Evolutionary conservation across 2,329 filamentous ascomycete species (phyloP), one percentile per base, ranked within the genome.

Genomic region (Nectriaceae sp.): DNA sequence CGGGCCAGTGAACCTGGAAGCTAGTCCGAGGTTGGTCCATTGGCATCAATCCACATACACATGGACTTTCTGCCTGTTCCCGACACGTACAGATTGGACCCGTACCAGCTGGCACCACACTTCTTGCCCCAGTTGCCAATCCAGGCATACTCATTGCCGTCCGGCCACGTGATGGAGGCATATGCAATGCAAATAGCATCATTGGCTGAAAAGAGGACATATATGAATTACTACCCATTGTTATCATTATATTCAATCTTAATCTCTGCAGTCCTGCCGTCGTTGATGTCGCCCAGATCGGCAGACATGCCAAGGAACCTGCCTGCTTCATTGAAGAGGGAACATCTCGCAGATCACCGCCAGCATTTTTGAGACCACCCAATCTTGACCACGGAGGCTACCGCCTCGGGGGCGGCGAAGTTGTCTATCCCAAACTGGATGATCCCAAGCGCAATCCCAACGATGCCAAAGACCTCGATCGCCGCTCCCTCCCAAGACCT

Each of bases 1-100:
- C 58, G 19, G 61, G 61, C 58, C 60, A 67, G 55, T 65, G 63
- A 4, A 65, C 42, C 38, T 67, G 64, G 42, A 67, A 66, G 3
- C 59, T 62, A 2, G 57, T 64, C 26, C 63, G 54, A 16, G 57
- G 56, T 42, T 50, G 37, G 24, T 56, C 42, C 47, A n/a, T 50
- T 39, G 41, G 18, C 21, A 21, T 54, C 54, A 13, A 56, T 52
- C 54, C 49, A 56, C 41, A 51, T 49, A 31, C 42, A 54, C 31
- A 44, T 47, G 31, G 49, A 42, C 39, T 46, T 44, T 46, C 33
- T 18, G 22, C 40, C 31, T 18, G 41, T 42, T 21, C 18, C 22
- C 18, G 33, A 10, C 29, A 50, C 16, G 40, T 39, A 49, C 19
- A 47, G 24, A 21, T 47, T 46, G 41, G 46, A 52, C 33, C 35